These are phyloP conservation scores for Trichoderma hamatum DNA, from an alignment of 2,329 filamentous ascomycete species.

Conservation along the genomic window DNA sequence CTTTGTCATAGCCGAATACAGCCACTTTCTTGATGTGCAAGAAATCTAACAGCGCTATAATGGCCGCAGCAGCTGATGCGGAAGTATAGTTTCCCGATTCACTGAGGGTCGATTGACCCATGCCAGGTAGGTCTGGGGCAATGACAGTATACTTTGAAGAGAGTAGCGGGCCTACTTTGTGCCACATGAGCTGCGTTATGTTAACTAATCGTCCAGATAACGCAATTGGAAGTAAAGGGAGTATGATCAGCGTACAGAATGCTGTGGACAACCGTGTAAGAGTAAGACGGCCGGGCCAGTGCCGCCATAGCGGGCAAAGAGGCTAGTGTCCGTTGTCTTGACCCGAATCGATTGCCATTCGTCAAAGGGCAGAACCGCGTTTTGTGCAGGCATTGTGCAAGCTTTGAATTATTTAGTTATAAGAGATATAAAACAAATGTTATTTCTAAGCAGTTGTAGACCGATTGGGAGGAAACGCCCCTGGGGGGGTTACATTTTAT, in stretches of 20 bases:
- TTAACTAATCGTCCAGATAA: neutral
- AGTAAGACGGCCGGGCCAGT: constrained; percentile 6
- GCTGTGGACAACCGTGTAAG: constrained; percentile 11
- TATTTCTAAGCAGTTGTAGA: neutral
- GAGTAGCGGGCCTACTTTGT: constrained; percentile 44
- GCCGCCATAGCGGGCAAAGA: constrained; percentile 6
- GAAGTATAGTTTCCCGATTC: constrained; percentile 46
- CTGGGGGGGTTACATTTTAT: neutral
- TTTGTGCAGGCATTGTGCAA: neutral
- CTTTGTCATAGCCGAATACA: constrained; percentile 52
- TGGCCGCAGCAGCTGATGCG: constrained; percentile 43
- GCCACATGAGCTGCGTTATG: constrained; percentile 38
- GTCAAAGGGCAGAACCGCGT: constrained; percentile 6
- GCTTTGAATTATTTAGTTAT: neutral
- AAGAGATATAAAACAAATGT: neutral
- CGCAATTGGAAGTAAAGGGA: neutral
- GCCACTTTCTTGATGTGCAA: constrained; percentile 47
- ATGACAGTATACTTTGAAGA: constrained; percentile 49
- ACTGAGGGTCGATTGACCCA: constrained; percentile 46
- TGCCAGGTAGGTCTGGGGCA: constrained; percentile 47
- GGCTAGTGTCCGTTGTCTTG: constrained; percentile 2
- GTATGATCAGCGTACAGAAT: neutral
- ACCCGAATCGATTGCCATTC: constrained; percentile 15
- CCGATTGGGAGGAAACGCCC: no score
- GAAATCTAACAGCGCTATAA: constrained; percentile 47